These are phyloP conservation scores for Candida caryicola DNA, from an alignment of 805 yeast genomes.

Conservation along the genomic window DNA sequence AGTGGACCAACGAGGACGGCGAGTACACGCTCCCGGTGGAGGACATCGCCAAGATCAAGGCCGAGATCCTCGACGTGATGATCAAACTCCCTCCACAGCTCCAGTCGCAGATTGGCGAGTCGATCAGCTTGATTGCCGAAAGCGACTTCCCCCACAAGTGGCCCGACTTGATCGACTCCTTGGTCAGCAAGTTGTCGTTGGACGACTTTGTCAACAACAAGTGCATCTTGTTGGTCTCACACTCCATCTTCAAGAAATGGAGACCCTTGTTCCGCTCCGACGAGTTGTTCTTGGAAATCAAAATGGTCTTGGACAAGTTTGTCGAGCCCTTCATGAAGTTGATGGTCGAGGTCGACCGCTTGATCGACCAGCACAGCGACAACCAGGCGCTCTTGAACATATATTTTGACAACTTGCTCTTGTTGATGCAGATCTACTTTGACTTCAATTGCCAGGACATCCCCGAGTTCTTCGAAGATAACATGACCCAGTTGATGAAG, in stretches of 20 bases:
- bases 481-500: conserved; percentile 71
- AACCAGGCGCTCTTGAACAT: conserved; percentile 52
- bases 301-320: conserved; percentile 81
- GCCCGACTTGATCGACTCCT: conserved; percentile 72
- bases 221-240: conserved; percentile 89
- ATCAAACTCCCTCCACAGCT: conserved; percentile 71
- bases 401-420: conserved; percentile 65
- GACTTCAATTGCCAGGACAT: conserved; percentile 97
- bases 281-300: conserved; percentile 82
- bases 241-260: conserved; percentile 95
- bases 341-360: conserved; percentile 62
- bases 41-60: conserved; percentile 68
- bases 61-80: conserved; percentile 84
- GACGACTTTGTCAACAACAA: conserved; percentile 73
- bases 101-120: conserved; percentile 93
- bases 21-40: conserved; percentile 55
- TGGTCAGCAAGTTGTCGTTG: conserved; percentile 61
- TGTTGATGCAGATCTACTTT: conserved; percentile 77
- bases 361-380: conserved; percentile 46
- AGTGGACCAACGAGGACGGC: conserved; percentile 91
- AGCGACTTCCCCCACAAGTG: conserved; percentile 92
- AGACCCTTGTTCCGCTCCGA: conserved; percentile 91
- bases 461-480: conserved; percentile 96
- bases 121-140: conserved; percentile 89
- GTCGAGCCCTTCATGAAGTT: conserved; percentile 73